Evolutionary conservation across 345 rosid species (phyloP).

Genomic region (Arabidopsis thaliana): DNA sequence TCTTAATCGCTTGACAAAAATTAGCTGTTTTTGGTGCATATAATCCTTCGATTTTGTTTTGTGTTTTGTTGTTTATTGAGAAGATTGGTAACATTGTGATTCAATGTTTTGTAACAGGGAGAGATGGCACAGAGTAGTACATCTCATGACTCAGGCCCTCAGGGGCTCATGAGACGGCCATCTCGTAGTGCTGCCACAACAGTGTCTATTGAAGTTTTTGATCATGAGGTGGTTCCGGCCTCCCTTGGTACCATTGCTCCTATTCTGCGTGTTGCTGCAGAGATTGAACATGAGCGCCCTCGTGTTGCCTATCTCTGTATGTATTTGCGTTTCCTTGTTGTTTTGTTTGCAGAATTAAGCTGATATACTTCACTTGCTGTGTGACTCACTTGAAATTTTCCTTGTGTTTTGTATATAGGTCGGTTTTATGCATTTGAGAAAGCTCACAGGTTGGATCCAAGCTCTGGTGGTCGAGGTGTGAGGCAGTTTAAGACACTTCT

Average conservation of each 20-base stretch:
- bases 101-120: slow-evolving; percentile 25
- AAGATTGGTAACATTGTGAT: neutral
- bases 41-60: neutral
- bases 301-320: slow-evolving; percentile 96
- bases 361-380: slow-evolving; percentile 3
- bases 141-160: slow-evolving; percentile 57
- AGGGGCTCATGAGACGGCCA: slow-evolving; percentile 71
- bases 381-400: neutral
- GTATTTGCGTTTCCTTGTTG: slow-evolving; percentile 9
- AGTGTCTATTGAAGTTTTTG: slow-evolving; percentile 93
- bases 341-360: neutral
- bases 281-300: slow-evolving; percentile 92
- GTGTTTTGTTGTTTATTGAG: neutral
- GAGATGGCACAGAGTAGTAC: slow-evolving; percentile 45
- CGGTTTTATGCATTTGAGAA: slow-evolving; percentile 95
- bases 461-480: slow-evolving; percentile 81
- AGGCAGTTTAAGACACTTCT: slow-evolving; percentile 87
- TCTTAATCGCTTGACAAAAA: slow-evolving; percentile 8
- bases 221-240: slow-evolving; percentile 91
- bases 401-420: slow-evolving; percentile 45
- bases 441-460: slow-evolving; percentile 78
- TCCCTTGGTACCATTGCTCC: slow-evolving; percentile 86
- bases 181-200: slow-evolving; percentile 92
- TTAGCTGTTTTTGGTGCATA: neutral
- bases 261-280: slow-evolving; percentile 83